These are phyloP conservation scores for Hebeloma cylindrosporum DNA, from an alignment of 768 basidiomycete genomes.

Conservation along the genomic window DNA sequence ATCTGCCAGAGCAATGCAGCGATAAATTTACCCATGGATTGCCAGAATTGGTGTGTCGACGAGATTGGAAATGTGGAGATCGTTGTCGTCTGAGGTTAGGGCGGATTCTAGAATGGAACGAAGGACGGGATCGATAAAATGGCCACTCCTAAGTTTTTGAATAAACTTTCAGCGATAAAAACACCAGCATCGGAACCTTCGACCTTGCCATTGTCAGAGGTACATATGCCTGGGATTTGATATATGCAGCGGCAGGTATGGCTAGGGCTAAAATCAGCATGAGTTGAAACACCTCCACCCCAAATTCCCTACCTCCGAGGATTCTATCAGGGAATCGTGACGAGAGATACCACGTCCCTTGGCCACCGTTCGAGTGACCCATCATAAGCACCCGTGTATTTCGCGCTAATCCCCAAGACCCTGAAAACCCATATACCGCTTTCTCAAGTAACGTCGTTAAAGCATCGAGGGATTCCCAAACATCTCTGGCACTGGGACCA, in stretches of 20 bases:
- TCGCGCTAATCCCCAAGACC: constrained; percentile 15
- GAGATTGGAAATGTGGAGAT: constrained; percentile 80
- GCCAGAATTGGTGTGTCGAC: constrained; percentile 68
- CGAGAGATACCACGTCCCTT: constrained; percentile 82
- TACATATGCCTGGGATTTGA: constrained; percentile 87
- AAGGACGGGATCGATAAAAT: constrained; percentile 75
- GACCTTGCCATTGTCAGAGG: constrained; percentile 69
- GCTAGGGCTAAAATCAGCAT: constrained; percentile 36
- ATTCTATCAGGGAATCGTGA: constrained; percentile 77
- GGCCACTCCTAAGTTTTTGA: constrained; percentile 39
- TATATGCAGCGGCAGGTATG: constrained; percentile 77
- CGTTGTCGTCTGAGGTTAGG: constrained; percentile 84
- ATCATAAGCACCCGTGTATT: constrained; percentile 59
- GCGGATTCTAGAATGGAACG: constrained; percentile 72
- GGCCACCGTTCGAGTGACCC: constrained; percentile 93
- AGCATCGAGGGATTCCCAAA: constrained; percentile 61
- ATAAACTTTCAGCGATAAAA: not conserved
- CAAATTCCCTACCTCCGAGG: constrained; percentile 47
- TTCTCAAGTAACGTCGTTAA: constrained; percentile 46
- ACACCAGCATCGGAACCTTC: not conserved
- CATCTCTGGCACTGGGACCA: constrained; percentile 74
- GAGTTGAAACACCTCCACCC: not conserved
- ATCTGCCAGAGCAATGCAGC: not conserved
- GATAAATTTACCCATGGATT: constrained; percentile 65
- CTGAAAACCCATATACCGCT: constrained; percentile 36